Base-by-base conservation (phyloP, 139 green algal species). In the Astrephomene gubernaculifera region DNA sequence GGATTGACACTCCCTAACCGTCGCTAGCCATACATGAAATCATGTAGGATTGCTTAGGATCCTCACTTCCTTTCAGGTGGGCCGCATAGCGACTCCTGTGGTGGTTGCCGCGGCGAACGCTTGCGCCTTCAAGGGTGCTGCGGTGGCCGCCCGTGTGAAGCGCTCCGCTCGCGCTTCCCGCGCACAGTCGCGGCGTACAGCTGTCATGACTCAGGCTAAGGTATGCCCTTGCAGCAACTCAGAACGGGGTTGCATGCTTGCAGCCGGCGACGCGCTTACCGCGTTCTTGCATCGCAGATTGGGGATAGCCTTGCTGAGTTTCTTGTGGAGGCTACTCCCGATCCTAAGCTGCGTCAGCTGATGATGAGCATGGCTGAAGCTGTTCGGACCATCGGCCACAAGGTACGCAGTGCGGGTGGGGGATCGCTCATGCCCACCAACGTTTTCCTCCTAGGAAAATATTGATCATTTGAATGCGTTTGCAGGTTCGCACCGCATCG, bases 271-370 rank as follows among this genome's bases (percentile, higher is more conserved):
- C 68, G 68, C n/a, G n/a, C n/a, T 53, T 36, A 57, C 24, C 5
- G 9, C 36, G 36, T 36, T 21, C 39, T 35, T 75, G 29, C 38
- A 33, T 75, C 36, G 71, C 90, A 98, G 94, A 57, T 98, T 43
- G 96, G 96, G 3, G 95, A 98, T 91, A 95, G 76, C 83, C 91
- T 99, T 81, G 94, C 97, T 86, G 96, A 98, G 93, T 98, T 98
- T 89, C 92, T 99, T 81, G 80, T 97, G 12, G 91, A 96, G 78
- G 92, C 91, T 63, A 98, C 96, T 54, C n/a, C 76, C 29, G 96
- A 99, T 86, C 61, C 90, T 52, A 97, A 97, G 91, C 94, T 99
- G 79, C 93, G 96, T 79, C 93, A 96, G 91, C 86, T 98, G 49
- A 95, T 99, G 93, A 96, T 97, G 92, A 94, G 87, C 92, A 94